These are phyloP conservation scores for Xylariaceae sp. DNA, from an alignment of 2,329 filamentous ascomycete genomes.

Conservation along the genomic window DNA sequence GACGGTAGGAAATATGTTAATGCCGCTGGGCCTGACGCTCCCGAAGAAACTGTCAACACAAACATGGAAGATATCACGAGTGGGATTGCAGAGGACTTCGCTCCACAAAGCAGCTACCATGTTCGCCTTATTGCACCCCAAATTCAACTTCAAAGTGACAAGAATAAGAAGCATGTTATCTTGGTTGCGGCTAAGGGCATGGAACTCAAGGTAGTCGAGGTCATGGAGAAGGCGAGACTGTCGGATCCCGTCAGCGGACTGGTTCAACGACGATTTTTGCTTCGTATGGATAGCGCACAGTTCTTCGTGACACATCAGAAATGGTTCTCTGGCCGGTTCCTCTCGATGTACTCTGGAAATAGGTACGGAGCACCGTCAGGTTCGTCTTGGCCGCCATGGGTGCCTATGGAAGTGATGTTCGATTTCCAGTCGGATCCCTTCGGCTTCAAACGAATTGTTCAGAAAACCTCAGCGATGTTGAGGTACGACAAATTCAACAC, in stretches of 20 bases:
- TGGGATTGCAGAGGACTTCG: slow-evolving; percentile 84
- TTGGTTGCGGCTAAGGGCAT: slow-evolving; percentile 96
- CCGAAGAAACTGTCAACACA: slow-evolving; percentile 34
- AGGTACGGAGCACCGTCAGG: slow-evolving; percentile 83
- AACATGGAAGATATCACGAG: slow-evolving; percentile 63
- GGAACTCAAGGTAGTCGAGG: slow-evolving; percentile 95
- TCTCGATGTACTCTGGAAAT: slow-evolving; percentile 93
- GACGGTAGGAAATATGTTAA: slow-evolving; percentile 82
- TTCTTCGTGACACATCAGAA: slow-evolving; percentile 97
- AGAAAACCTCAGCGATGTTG: slow-evolving; percentile 91
- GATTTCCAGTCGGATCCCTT: slow-evolving; percentile 92
- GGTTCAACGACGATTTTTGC: slow-evolving; percentile 88
- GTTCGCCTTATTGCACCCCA: slow-evolving; percentile 94
- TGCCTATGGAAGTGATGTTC: slow-evolving; percentile 97
- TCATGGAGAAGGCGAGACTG: slow-evolving; percentile 94
- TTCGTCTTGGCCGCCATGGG: slow-evolving; percentile 95
- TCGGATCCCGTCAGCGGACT: slow-evolving; percentile 92
- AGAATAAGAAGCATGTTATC: slow-evolving; percentile 94
- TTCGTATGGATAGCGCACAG: slow-evolving; percentile 96
- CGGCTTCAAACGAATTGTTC: slow-evolving; percentile 95
- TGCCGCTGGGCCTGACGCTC: slow-evolving; percentile 56
- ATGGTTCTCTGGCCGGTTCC: slow-evolving; percentile 77
- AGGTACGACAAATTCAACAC: slow-evolving; percentile 99
- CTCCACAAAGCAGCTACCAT: slow-evolving; percentile 89
- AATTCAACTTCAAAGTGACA: slow-evolving; percentile 97